A percentile compares a stretch with the other conserved stretches of the same genome.
Evolutionary conservation across 495 filamentous ascomycete species (phyloP).

Genomic region (Astrocystis sublimbata): DNA sequence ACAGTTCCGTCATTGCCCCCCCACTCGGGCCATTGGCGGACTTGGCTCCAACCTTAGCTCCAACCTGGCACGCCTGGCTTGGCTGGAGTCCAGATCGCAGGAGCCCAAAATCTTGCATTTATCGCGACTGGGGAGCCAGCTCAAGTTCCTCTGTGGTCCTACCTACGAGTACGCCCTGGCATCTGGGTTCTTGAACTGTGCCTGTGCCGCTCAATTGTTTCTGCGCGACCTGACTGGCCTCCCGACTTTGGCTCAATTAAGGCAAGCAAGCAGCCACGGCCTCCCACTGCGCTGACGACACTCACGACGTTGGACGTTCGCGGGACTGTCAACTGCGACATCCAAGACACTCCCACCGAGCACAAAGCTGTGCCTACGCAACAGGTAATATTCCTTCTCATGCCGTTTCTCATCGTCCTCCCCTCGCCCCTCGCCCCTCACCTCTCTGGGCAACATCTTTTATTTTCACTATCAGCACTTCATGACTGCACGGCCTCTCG

Average conservation of each 20-base stretch:
- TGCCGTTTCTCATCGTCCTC: not conserved
- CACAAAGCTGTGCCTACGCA: not conserved
- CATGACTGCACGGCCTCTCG: not conserved
- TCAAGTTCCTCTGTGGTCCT: not conserved
- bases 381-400: not conserved
- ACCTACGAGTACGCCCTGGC: not conserved
- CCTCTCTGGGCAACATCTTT: not conserved
- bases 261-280: not conserved
- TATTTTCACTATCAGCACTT: not conserved
- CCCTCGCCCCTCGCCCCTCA: not conserved
- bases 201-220: not conserved
- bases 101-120: conserved; percentile 8
- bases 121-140: not conserved
- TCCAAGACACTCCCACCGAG: not conserved
- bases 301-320: no score
- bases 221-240: not conserved
- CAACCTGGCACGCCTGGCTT: no score
- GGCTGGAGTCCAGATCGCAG: conserved; percentile 11
- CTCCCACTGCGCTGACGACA: no score
- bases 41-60: conserved; percentile 2
- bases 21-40: conserved; percentile 8
- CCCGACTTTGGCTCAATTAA: not conserved
- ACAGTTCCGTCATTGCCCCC: conserved; percentile 27
- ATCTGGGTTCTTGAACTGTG: no score
- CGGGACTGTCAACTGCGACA: not conserved